Evolutionary conservation across 225 moss, liverwort and hornwort species (phyloP).

Genomic region (Physcomitrium patens): DNA sequence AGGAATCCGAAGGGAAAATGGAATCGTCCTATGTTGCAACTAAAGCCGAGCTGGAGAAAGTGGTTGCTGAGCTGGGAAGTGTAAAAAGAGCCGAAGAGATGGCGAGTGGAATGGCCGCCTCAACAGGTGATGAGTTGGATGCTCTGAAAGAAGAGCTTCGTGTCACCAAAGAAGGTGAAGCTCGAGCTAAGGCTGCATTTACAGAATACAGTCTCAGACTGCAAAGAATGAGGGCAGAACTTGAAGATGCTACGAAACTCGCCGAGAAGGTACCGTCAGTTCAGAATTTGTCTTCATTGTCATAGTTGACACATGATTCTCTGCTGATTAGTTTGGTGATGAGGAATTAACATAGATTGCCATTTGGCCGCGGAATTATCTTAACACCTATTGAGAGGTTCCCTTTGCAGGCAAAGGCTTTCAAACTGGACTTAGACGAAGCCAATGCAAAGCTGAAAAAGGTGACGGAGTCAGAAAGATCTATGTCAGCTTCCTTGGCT

Average conservation of each 20-base stretch:
- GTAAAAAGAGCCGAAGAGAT: slow-evolving; percentile 56
- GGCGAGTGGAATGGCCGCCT: slow-evolving; percentile 50
- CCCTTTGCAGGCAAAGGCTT: slow-evolving; percentile 51
- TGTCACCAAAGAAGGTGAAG: slow-evolving; percentile 50
- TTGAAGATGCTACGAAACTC: slow-evolving; percentile 53
- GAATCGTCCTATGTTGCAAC: slow-evolving; percentile 38
- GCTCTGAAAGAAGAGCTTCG: slow-evolving; percentile 46
- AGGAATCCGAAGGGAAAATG: slow-evolving; percentile 45
- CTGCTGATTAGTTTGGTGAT: background rate
- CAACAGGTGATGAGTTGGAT: slow-evolving; percentile 52
- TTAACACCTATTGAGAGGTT: slow-evolving; percentile 17
- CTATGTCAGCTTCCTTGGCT: slow-evolving; percentile 64
- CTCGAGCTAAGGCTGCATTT: slow-evolving; percentile 61
- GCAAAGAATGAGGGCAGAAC: slow-evolving; percentile 56
- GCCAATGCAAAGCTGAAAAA: slow-evolving; percentile 51
- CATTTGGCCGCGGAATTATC: background rate
- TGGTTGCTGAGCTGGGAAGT: slow-evolving; percentile 41
- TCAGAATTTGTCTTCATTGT: background rate
- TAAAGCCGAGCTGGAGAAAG: slow-evolving; percentile 51
- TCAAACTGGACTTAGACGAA: slow-evolving; percentile 60
- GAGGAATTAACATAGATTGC: background rate
- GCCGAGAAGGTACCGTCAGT: slow-evolving; percentile 50
- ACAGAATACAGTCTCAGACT: slow-evolving; percentile 65
- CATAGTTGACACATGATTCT: background rate
- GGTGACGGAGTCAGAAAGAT: slow-evolving; percentile 58